These are phyloP conservation scores for Solanum neorickii DNA, from an alignment of 257 asterid species.

Conservation along the genomic window DNA sequence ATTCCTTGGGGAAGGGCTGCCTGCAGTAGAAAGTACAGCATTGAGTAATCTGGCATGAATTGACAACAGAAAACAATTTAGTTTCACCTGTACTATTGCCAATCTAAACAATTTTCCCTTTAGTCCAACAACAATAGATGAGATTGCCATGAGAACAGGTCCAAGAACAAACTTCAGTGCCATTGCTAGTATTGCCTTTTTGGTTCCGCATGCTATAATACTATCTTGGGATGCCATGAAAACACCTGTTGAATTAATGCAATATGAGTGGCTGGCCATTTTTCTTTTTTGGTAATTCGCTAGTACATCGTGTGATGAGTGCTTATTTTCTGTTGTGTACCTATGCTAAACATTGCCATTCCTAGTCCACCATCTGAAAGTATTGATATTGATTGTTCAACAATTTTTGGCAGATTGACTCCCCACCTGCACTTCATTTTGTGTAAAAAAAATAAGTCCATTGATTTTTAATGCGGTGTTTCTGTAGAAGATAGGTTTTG, in stretches of 20 bases:
- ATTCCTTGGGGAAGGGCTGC: conserved; percentile 97
- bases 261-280: background rate
- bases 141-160: conserved; percentile 62
- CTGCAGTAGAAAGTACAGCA: conserved; percentile 25
- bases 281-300: background rate
- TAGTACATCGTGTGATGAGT: conserved; percentile 1
- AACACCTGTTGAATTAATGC: conserved; percentile 35
- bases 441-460: background rate
- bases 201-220: conserved; percentile 63
- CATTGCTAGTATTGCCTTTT: conserved; percentile 52
- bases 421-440: conserved; percentile 43
- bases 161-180: conserved; percentile 61
- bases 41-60: background rate
- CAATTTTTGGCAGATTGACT: conserved; percentile 45
- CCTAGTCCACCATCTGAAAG: conserved; percentile 91
- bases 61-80: background rate
- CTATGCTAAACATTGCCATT: conserved; percentile 98
- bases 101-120: conserved; percentile 57
- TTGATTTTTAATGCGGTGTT: background rate
- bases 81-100: conserved; percentile 69
- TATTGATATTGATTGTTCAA: conserved; percentile 47
- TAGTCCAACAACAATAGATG: conserved; percentile 53
- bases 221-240: conserved; percentile 82
- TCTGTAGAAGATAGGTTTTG: background rate
- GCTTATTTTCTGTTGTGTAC: conserved; percentile 21